These are phyloP conservation scores for Amanita rubescens DNA, from an alignment of 768 basidiomycete species.

Conservation along the genomic window DNA sequence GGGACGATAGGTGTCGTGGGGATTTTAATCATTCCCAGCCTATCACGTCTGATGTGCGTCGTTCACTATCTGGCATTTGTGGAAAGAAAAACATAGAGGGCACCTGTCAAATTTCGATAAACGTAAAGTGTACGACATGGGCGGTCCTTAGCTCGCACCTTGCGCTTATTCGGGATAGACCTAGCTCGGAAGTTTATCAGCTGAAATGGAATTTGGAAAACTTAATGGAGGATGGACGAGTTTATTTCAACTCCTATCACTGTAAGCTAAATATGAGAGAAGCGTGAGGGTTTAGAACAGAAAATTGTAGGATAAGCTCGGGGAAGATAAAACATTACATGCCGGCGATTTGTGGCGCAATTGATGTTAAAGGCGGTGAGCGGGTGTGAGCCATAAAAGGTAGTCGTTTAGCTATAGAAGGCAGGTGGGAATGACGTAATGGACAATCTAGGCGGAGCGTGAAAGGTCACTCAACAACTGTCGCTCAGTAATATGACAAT, in stretches of 20 bases:
- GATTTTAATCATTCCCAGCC: background rate
- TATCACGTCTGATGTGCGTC: conserved; percentile 3
- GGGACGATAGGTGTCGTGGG: conserved; percentile 4
- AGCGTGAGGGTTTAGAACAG: background rate
- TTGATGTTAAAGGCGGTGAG: conserved; percentile 3
- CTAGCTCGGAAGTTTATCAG: conserved; percentile 1
- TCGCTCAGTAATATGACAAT: conserved; percentile 3
- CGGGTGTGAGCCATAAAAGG: conserved; percentile 18
- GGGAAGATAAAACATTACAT: background rate
- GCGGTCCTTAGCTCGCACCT: background rate
- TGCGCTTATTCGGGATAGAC: background rate
- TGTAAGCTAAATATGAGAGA: conserved; percentile 2
- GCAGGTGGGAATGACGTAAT: conserved; percentile 11
- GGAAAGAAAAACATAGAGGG: background rate
- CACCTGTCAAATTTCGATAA: background rate
- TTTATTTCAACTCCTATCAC: conserved; percentile 7
- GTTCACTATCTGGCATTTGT: background rate
- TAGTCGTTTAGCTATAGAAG: conserved; percentile 15
- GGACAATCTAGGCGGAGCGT: conserved; percentile 14
- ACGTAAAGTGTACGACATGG: background rate
- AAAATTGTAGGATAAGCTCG: conserved; percentile 5
- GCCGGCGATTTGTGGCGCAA: conserved; percentile 23
- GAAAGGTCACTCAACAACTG: conserved; percentile 9
- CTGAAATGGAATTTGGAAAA: conserved; percentile 3
- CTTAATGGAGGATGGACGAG: conserved; percentile 1